Conservation (phyloP, 1,139 yeast species). For the Geotrichum candidum region DNA sequence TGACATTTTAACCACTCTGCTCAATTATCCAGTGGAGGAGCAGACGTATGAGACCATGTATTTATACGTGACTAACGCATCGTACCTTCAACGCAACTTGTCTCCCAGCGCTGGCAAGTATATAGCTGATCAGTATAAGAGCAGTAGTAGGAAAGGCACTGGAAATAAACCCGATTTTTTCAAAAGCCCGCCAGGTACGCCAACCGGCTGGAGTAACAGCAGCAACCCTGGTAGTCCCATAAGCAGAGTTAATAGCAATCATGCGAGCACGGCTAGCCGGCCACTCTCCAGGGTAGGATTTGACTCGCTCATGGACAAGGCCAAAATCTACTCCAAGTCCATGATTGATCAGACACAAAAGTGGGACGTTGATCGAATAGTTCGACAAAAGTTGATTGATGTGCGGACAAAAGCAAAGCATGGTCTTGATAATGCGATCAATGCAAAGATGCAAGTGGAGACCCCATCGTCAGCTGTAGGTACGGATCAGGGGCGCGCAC, state of each 20-base stretch:
- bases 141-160: background rate
- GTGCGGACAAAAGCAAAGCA: background rate
- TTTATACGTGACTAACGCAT: slow-evolving; percentile 30
- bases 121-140: slow-evolving; percentile 26
- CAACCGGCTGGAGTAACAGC: too few species aligned
- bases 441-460: background rate
- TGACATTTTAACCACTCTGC: slow-evolving; percentile 30
- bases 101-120: slow-evolving; percentile 29
- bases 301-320: slow-evolving; percentile 7
- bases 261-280: background rate
- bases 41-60: slow-evolving; percentile 21
- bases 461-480: background rate
- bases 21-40: slow-evolving; percentile 31
- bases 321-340: slow-evolving; percentile 4
- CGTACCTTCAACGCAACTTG: slow-evolving; percentile 28
- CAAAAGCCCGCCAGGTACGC: background rate
- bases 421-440: background rate
- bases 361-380: slow-evolving; percentile 11
- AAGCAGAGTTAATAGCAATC: background rate
- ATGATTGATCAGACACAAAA: slow-evolving; percentile 10
- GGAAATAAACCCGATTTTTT: background rate
- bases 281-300: background rate
- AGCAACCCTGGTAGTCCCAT: too few species aligned
- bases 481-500: background rate
- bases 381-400: slow-evolving; percentile 4